phyloP scores from a whole-genome alignment of 1,284 basidiomycete genomes.

The Clitocybe nebularis region DNA sequence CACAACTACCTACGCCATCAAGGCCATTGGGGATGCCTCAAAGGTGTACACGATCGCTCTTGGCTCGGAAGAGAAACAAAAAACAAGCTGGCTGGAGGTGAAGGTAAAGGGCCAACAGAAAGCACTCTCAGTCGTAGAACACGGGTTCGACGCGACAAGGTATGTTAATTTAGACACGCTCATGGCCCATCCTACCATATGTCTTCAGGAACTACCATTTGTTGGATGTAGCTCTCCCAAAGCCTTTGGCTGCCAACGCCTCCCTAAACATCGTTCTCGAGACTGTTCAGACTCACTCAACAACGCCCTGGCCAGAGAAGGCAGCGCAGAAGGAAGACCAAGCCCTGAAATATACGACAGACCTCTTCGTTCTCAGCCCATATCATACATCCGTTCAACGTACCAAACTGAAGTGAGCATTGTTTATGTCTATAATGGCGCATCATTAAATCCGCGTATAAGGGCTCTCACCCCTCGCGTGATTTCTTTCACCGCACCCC shows the following conservation, averaged over 20 bases:
- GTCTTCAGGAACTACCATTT: slow-evolving; percentile 36
- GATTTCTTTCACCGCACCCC: slow-evolving; percentile 64
- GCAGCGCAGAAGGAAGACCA: slow-evolving; percentile 81
- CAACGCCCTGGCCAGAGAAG: slow-evolving; percentile 69
- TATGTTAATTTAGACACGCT: too few species aligned
- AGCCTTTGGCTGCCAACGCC: slow-evolving; percentile 38
- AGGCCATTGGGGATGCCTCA: slow-evolving; percentile 60
- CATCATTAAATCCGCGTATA: slow-evolving; percentile 4
- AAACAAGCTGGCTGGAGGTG: slow-evolving; percentile 78
- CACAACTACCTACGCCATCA: slow-evolving; percentile 84
- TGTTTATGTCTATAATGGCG: slow-evolving; percentile 1
- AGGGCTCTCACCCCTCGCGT: slow-evolving; percentile 70
- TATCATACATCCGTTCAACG: slow-evolving; percentile 81
- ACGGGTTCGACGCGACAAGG: slow-evolving; percentile 46
- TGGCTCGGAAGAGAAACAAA: slow-evolving; percentile 55
- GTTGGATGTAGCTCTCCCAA: slow-evolving; percentile 43
- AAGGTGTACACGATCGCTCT: slow-evolving; percentile 72
- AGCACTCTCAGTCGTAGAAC: slow-evolving; percentile 52
- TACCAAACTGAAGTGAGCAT: slow-evolving; percentile 76
- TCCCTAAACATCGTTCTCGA: slow-evolving; percentile 75
- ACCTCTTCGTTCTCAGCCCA: slow-evolving; percentile 77
- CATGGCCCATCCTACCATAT: slow-evolving; percentile 9
- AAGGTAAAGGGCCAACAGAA: slow-evolving; percentile 68
- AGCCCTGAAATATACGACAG: slow-evolving; percentile 72
- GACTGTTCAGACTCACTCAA: slow-evolving; percentile 71